phyloP scores from a whole-genome alignment of 805 yeast species.

The Candida ovalis region DNA sequence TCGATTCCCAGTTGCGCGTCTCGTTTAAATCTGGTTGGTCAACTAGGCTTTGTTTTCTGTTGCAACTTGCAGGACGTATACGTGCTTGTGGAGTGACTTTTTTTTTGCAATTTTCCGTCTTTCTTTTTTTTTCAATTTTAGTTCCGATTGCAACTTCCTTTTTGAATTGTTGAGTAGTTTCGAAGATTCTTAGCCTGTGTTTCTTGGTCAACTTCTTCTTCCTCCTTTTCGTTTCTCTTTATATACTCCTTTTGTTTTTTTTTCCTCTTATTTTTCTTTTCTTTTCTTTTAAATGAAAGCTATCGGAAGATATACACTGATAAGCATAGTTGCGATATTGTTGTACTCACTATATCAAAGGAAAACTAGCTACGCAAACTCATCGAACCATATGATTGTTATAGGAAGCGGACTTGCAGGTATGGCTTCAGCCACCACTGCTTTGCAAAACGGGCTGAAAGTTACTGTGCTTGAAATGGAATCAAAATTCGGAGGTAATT shows the following conservation, averaged over 20 bases:
- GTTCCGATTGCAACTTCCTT: neutral
- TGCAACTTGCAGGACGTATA: no score
- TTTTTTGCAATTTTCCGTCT: no score
- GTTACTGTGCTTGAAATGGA: constrained; percentile 55
- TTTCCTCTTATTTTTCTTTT: neutral
- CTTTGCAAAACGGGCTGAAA: constrained; percentile 39
- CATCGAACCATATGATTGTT: constrained; percentile 36
- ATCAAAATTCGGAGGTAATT: constrained; percentile 59
- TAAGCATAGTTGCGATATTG: neutral
- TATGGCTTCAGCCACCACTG: constrained; percentile 31
- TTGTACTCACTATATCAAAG: neutral
- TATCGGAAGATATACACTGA: neutral
- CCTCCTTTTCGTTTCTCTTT: neutral
- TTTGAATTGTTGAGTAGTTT: no score
- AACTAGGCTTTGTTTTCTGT: no score
- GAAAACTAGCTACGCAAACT: neutral
- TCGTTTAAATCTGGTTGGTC: no score
- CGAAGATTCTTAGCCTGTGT: no score
- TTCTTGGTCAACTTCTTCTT: neutral
- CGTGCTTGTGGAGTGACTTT: no score
- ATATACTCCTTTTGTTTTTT: neutral
- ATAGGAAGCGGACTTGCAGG: constrained; percentile 61
- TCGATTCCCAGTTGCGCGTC: no score
- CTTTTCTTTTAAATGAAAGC: neutral
- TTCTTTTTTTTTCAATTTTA: neutral